Evolutionary conservation across 2,329 filamentous ascomycete species (phyloP).

Genomic region (Scedosporium apiospermum): DNA sequence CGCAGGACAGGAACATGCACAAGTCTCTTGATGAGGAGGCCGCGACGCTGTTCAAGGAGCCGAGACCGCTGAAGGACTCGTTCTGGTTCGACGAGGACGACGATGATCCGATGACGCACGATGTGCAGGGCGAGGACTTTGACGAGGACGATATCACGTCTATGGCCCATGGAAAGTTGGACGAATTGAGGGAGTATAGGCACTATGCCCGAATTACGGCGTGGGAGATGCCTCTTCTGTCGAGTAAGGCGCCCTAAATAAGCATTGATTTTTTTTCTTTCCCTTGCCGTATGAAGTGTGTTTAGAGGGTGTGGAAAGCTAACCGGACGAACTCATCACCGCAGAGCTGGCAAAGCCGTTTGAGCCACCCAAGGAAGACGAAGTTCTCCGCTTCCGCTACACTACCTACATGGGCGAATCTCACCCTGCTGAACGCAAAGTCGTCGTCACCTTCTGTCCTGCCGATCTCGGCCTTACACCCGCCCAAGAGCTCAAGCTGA

Average conservation of each 20-base stretch:
- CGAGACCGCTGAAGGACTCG: slow-evolving; percentile 23
- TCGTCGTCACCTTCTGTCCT: slow-evolving; percentile 82
- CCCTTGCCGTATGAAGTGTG: background rate
- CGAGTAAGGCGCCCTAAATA: slow-evolving; percentile 67
- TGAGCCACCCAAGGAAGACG: slow-evolving; percentile 52
- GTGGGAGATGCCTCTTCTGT: slow-evolving; percentile 91
- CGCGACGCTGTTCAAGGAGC: slow-evolving; percentile 6
- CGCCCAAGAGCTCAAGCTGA: slow-evolving; percentile 66
- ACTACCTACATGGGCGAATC: slow-evolving; percentile 92
- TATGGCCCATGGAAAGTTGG: slow-evolving; percentile 76
- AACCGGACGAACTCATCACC: background rate
- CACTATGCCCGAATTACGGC: slow-evolving; percentile 80
- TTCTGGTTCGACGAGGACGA: slow-evolving; percentile 44
- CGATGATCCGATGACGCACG: slow-evolving; percentile 36
- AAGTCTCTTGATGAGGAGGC: slow-evolving; percentile 1
- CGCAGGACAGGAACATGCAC: slow-evolving; percentile 1
- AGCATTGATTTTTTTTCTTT: slow-evolving; percentile 25
- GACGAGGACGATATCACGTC: slow-evolving; percentile 77
- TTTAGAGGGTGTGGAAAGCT: background rate
- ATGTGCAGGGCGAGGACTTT: slow-evolving; percentile 51
- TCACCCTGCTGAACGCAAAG: slow-evolving; percentile 87
- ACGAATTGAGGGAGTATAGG: slow-evolving; percentile 78
- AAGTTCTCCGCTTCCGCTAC: slow-evolving; percentile 87
- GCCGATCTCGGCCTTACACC: slow-evolving; percentile 61
- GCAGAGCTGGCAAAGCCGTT: slow-evolving; percentile 79